Evolutionary conservation across 2,329 filamentous ascomycete species (phyloP), one percentile per base, ranked within the genome.

Genomic region (Colletotrichum chrysophilum): DNA sequence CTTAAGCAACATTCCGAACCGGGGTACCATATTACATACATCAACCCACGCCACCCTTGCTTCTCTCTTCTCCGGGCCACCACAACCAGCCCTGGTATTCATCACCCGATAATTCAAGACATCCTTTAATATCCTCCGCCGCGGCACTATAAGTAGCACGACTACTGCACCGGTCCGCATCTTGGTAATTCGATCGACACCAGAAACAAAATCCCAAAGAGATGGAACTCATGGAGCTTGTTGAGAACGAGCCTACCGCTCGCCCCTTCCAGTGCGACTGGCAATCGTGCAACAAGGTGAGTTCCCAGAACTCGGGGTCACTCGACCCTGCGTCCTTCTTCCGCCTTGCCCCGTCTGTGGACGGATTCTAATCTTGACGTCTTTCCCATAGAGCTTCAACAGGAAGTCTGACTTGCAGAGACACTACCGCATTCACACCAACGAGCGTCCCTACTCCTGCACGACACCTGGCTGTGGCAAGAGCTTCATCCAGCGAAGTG

Each of bases 371-470:
- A 80, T 70, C 68, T 66, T 58, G 28, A 68, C 34, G 71, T 79
- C 24, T 78, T 38, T 38, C 43, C 10, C 13, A n/a, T 78, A 94
- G 93, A 93, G 91, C 84, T 94, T 94, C 86, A 94, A 94, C 84
- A 89, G 93, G 80, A 94, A 94, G 83, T 94, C 93, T 21, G 93
- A 94, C 79, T 85, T 94, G 76, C 92, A 93, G 80, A 89, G 93
- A 81, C 93, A 94, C 80, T 93, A 93, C 80, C 89, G 93, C 77
- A 94, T 94, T 80, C 93, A 94, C 83, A 94, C 93, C 70, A 94
- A 94, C 80, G 92, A 94, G 83, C 87, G 92, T 24, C 93, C 93
- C 12, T 94, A 93, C 81, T 87, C 88, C 34, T 94, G 92, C 84
- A 86, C 86, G 71, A 89, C 87, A 10, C 87, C 87, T 10, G 90